phyloP scores from a whole-genome alignment of 1,139 yeast genomes.

The Fermentozyma sake region DNA sequence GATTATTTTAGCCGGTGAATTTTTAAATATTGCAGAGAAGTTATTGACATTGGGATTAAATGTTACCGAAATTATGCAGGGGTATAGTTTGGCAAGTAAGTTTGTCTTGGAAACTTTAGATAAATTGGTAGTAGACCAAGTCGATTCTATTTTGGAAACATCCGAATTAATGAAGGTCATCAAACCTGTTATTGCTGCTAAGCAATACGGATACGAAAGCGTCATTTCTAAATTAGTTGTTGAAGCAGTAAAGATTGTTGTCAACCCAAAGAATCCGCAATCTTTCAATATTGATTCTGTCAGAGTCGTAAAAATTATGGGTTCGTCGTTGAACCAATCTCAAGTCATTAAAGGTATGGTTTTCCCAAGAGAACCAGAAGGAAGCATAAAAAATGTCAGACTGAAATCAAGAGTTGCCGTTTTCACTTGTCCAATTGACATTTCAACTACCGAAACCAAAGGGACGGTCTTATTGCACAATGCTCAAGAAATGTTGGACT shows the following conservation, averaged over 20 bases:
- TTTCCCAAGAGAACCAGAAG: constrained; percentile 95
- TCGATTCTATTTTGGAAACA: constrained; percentile 53
- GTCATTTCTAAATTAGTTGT: constrained; percentile 73
- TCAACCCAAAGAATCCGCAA: constrained; percentile 60
- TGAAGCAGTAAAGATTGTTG: constrained; percentile 76
- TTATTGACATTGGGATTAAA: constrained; percentile 80
- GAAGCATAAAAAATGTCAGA: constrained; percentile 62
- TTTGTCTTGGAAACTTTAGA: constrained; percentile 69
- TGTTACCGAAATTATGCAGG: constrained; percentile 87
- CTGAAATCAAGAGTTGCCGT: constrained; percentile 80
- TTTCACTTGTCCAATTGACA: constrained; percentile 90
- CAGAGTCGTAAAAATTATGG: constrained; percentile 96
- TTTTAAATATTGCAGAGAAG: constrained; percentile 79
- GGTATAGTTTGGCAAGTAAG: constrained; percentile 78
- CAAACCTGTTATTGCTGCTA: constrained; percentile 85
- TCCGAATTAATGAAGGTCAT: constrained; percentile 68
- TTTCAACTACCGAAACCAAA: constrained; percentile 92
- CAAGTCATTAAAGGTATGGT: constrained; percentile 95
- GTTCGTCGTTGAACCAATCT: constrained; percentile 70
- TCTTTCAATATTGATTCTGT: constrained; percentile 76
- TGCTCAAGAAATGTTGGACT: constrained; percentile 95
- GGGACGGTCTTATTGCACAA: constrained; percentile 94
- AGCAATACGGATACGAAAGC: constrained; percentile 88
- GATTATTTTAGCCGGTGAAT: constrained; percentile 78
- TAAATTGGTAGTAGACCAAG: constrained; percentile 56